Conservation (phyloP, 2,329 filamentous ascomycete species). For the Alternaria ventricosa region DNA sequence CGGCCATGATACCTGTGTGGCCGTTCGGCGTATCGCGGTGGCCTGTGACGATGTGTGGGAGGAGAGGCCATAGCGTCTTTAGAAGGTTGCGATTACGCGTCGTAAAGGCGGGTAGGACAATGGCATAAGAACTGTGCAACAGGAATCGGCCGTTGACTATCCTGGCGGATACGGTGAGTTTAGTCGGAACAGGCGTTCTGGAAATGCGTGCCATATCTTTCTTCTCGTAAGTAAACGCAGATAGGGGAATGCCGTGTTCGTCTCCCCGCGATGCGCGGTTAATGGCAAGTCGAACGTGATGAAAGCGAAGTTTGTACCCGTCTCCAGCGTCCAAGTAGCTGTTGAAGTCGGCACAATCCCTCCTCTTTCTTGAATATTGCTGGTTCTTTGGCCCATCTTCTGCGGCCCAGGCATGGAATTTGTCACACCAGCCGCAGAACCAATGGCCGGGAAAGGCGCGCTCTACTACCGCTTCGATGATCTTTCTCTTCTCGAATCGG, state of each 20-base stretch:
- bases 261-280: conserved; percentile 25
- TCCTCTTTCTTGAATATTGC: conserved; percentile 1
- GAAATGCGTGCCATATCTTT: conserved; percentile 19
- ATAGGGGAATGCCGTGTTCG: conserved; percentile 33
- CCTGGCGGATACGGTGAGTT: conserved; percentile 17
- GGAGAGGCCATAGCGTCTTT: conserved; percentile 18
- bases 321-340: conserved; percentile 28
- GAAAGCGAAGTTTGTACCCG: conserved; percentile 32
- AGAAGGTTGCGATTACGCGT: conserved; percentile 15
- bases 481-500: conserved; percentile 29
- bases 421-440: conserved; percentile 46
- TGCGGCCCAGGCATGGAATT: conserved; percentile 32
- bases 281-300: conserved; percentile 40
- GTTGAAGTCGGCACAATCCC: conserved; percentile 34
- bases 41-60: conserved; percentile 35
- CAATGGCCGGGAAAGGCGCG: conserved; percentile 41
- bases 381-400: conserved; percentile 17
- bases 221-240: conserved; percentile 18
- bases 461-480: conserved; percentile 37
- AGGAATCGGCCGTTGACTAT: conserved; percentile 25
- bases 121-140: conserved; percentile 24
- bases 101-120: conserved; percentile 22
- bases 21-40: conserved; percentile 33
- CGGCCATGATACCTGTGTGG: conserved; percentile 29
- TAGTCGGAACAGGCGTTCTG: conserved; percentile 18